Conservation (phyloP, 2,329 filamentous ascomycete species). For the Exophiala oligosperma region DNA sequence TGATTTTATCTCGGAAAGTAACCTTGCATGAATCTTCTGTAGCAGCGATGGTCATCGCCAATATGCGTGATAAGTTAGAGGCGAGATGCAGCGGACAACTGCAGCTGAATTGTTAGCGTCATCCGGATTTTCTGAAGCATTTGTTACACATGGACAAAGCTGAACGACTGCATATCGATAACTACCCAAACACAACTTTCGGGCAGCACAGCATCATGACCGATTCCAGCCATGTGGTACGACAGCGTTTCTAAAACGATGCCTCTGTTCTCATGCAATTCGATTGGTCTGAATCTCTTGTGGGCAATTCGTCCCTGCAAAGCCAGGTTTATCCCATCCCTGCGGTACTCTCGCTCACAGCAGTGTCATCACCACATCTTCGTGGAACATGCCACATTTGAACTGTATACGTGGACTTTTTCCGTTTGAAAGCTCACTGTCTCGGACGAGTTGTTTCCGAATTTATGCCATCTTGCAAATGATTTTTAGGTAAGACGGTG, state of each 20-base stretch:
- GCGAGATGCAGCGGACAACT: slow-evolving; percentile 7
- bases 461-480: too few relatives aligned
- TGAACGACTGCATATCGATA: slow-evolving; percentile 7
- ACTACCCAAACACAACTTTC: slow-evolving; percentile 19
- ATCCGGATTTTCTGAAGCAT: slow-evolving; percentile 5
- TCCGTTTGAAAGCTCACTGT: too few relatives aligned
- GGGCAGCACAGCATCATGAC: slow-evolving; percentile 4
- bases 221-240: slow-evolving; percentile 13
- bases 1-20: too few relatives aligned
- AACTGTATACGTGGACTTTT: too few relatives aligned
- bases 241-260: slow-evolving; percentile 13
- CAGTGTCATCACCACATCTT: background rate
- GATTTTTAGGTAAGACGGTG: too few relatives aligned
- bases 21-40: background rate
- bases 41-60: background rate
- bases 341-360: background rate
- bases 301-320: background rate
- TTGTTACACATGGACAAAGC: slow-evolving; percentile 11
- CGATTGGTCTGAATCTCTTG: background rate
- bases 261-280: background rate
- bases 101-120: slow-evolving; percentile 7
- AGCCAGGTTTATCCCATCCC: background rate
- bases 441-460: too few relatives aligned
- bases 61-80: background rate
- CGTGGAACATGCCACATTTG: too few relatives aligned